Conservation (phyloP, 495 filamentous ascomycete species). For the Chaetomium cochliodes region DNA sequence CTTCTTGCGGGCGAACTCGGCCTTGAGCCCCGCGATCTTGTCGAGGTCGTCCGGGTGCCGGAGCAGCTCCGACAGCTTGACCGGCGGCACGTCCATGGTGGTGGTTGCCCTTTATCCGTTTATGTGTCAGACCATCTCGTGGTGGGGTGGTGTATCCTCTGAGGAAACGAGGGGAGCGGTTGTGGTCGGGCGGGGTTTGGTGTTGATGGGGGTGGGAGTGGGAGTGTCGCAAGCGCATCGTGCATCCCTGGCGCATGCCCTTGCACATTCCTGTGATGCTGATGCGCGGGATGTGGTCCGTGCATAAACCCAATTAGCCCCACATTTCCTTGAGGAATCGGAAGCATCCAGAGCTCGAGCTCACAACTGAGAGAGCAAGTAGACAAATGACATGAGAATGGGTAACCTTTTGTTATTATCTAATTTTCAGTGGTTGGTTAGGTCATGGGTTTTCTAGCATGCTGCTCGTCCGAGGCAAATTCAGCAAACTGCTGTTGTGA, state of each 20-base stretch:
- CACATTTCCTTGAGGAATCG: background rate
- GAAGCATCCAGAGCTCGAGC: background rate
- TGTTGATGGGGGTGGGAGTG: background rate
- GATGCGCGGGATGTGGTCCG: background rate
- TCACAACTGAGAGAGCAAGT: background rate
- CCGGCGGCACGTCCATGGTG: constrained; percentile 54
- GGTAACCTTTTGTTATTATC: too few relatives aligned
- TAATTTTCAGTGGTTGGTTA: too few relatives aligned
- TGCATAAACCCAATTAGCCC: background rate
- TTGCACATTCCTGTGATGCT: background rate
- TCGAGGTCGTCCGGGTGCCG: constrained; percentile 84
- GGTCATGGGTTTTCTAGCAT: too few relatives aligned
- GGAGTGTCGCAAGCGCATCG: background rate
- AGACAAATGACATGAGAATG: too few relatives aligned
- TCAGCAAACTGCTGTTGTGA: too few relatives aligned
- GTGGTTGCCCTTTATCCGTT: constrained; percentile 6
- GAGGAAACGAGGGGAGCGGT: background rate
- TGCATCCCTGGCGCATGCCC: background rate
- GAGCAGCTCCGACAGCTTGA: constrained; percentile 72
- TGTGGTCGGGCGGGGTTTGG: background rate
- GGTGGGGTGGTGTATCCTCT: constrained; percentile 4
- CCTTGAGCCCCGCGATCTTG: constrained; percentile 85
- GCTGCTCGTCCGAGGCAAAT: too few relatives aligned
- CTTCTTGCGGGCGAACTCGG: constrained; percentile 95
- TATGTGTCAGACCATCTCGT: constrained; percentile 29